Conservation (phyloP, 192 early-diverging fungal species). For the Radiomyces spectabilis region DNA sequence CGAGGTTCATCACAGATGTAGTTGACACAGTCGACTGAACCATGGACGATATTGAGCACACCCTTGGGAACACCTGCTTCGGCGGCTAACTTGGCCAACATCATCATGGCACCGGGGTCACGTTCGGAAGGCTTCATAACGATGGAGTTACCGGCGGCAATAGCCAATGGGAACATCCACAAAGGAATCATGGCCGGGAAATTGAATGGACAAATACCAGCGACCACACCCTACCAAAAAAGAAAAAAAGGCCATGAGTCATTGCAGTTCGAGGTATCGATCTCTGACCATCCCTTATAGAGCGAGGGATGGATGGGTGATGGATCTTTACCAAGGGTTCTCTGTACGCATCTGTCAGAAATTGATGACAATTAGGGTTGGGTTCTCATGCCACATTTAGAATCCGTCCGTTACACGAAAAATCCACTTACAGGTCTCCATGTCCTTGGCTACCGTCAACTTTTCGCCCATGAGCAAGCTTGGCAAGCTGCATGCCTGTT, state of each 20-base stretch:
- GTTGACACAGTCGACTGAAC: constrained; percentile 80
- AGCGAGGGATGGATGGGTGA: no score
- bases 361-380: background rate
- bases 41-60: constrained; percentile 91
- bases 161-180: constrained; percentile 96
- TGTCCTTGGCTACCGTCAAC: constrained; percentile 79
- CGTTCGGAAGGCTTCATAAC: constrained; percentile 92
- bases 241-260: background rate
- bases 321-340: constrained; percentile 67
- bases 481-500: constrained; percentile 76
- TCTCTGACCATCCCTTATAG: no score
- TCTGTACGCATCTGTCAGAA: constrained; percentile 58
- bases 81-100: constrained; percentile 78
- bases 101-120: constrained; percentile 89
- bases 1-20: constrained; percentile 79
- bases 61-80: constrained; percentile 87
- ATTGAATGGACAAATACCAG: constrained; percentile 94
- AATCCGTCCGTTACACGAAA: no score
- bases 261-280: no score
- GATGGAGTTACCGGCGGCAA: constrained; percentile 87
- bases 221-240: constrained; percentile 64
- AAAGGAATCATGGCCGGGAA: constrained; percentile 94
- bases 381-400: background rate
- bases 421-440: constrained; percentile 78
- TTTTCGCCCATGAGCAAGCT: constrained; percentile 73